Conservation (phyloP, 768 basidiomycete genomes). For the Amanita muscaria region DNA sequence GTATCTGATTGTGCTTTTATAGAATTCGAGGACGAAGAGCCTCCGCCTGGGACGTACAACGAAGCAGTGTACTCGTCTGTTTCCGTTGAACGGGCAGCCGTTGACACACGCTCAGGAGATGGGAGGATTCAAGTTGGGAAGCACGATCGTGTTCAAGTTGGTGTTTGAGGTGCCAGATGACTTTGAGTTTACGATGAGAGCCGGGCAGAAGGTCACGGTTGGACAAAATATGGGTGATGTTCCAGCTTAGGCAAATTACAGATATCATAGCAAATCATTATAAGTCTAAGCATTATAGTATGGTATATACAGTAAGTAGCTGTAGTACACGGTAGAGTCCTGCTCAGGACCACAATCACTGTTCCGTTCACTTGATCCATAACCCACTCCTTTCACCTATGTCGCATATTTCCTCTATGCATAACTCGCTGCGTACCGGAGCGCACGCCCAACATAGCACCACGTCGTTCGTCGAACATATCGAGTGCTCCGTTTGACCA, state of each 20-base stretch:
- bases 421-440: constrained; percentile 5
- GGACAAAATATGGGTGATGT: constrained; percentile 75
- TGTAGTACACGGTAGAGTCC: too few species aligned
- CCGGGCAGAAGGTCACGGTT: constrained; percentile 81
- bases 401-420: neutral
- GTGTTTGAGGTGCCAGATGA: constrained; percentile 89
- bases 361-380: too few species aligned
- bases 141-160: constrained; percentile 92
- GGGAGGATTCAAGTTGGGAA: constrained; percentile 94
- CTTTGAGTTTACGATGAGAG: constrained; percentile 69
- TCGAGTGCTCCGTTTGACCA: constrained; percentile 4
- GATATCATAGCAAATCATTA: neutral
- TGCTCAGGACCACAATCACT: too few species aligned
- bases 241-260: constrained; percentile 12
- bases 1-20: too few species aligned
- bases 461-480: constrained; percentile 3
- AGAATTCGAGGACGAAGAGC: constrained; percentile 87
- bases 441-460: constrained; percentile 1
- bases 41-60: constrained; percentile 75
- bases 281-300: too few species aligned
- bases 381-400: too few species aligned
- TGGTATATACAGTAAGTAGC: too few species aligned
- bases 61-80: too few species aligned
- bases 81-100: constrained; percentile 61
- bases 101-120: constrained; percentile 86